Evolutionary conservation across 2,329 filamentous ascomycete genomes (phyloP).

Genomic region (Graphium sp.): DNA sequence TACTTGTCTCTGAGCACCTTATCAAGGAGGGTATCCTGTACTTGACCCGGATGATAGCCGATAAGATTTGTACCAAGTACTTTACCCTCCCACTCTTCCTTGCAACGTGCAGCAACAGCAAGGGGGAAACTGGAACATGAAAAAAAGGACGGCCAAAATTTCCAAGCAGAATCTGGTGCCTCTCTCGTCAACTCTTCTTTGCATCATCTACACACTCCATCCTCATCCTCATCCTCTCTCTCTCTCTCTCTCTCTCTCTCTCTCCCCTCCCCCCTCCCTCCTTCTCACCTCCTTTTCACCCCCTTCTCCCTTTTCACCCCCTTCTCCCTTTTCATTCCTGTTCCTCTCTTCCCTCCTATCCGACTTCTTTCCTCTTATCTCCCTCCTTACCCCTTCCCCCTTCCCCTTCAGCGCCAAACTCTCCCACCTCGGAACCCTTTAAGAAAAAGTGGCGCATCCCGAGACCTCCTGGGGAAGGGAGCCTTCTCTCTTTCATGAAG

Average conservation of each 20-base stretch:
- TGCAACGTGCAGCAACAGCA: background rate
- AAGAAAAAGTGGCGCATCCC: too few relatives aligned
- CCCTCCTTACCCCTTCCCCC: too few relatives aligned
- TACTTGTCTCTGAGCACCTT: too few relatives aligned
- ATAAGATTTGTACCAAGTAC: background rate
- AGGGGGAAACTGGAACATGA: too few relatives aligned
- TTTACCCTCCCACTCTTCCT: background rate
- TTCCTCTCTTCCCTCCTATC: background rate
- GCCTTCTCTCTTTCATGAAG: conserved; percentile 5
- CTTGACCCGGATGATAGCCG: background rate
- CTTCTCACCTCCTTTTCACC: background rate
- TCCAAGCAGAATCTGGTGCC: too few relatives aligned
- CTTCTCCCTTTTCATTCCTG: background rate
- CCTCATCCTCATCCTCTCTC: background rate
- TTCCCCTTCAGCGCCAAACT: background rate
- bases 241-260: background rate
- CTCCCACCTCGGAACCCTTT: too few relatives aligned
- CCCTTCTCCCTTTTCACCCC: background rate
- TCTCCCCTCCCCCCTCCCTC: background rate
- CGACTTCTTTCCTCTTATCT: too few relatives aligned
- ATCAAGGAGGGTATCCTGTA: conserved; percentile 3
- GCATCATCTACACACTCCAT: background rate
- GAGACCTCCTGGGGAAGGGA: conserved; percentile 3
- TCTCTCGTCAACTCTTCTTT: background rate
- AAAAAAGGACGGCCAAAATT: too few relatives aligned